phyloP scores from a whole-genome alignment of 2,329 filamentous ascomycete species.

The Pyrenophora seminiperda region DNA sequence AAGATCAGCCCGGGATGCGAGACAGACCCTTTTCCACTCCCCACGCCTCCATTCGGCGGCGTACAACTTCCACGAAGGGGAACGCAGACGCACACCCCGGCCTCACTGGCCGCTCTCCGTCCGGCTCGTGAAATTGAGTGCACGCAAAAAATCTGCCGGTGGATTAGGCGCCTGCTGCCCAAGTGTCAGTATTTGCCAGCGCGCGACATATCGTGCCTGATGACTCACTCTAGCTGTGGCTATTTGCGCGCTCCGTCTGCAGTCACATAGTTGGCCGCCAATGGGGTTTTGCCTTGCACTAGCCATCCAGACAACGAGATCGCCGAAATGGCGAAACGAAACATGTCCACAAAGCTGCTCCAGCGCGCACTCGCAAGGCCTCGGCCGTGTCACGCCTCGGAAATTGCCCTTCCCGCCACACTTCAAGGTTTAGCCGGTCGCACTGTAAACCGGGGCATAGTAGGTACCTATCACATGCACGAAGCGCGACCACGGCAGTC shows the following conservation, averaged over 20 bases:
- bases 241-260: conserved; percentile 14
- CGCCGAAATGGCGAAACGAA: conserved; percentile 24
- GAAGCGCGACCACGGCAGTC: conserved; percentile 18
- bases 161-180: conserved; percentile 4
- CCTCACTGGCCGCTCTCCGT: conserved; percentile 32
- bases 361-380: conserved; percentile 14
- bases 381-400: background rate
- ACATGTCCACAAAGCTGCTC: conserved; percentile 26
- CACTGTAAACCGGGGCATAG: conserved; percentile 44
- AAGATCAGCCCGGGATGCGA: conserved; percentile 36
- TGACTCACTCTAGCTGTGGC: conserved; percentile 4
- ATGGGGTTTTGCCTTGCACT: conserved; percentile 14
- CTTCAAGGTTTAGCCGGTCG: conserved; percentile 17
- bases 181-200: background rate
- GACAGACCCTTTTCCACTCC: conserved; percentile 23
- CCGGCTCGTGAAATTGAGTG: conserved; percentile 4
- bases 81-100: conserved; percentile 23
- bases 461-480: conserved; percentile 36
- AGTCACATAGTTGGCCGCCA: conserved; percentile 5
- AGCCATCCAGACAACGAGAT: conserved; percentile 4
- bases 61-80: conserved; percentile 21
- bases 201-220: background rate
- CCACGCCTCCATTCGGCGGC: conserved; percentile 29
- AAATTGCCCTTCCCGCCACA: conserved; percentile 3
- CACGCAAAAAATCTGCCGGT: conserved; percentile 7